Evolutionary conservation across 2,329 filamentous ascomycete species (phyloP), one percentile per base, ranked within the genome.

Genomic region (Rhinocladiella mackenziei): DNA sequence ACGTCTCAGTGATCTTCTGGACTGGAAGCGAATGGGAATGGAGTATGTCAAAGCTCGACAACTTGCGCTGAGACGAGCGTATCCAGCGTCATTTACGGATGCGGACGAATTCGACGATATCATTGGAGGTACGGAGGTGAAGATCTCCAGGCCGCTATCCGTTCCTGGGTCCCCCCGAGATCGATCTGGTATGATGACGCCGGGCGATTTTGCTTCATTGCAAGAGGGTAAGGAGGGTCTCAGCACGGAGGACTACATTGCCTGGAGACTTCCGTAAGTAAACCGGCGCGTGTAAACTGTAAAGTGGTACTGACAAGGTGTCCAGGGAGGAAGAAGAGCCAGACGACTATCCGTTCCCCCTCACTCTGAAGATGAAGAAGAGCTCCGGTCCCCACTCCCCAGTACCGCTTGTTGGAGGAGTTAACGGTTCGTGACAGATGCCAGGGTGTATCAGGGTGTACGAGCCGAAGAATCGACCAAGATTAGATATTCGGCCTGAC

Each of bases 1-100:
- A 73, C 81, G 92, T 35, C 73, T 98, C 42, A 94, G 89, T 61
- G 92, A 98, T 64, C 74, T 98, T 48, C 76, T 98, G 29, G 92
- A 98, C 70, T 98, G 92, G 92, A 97, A 97, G 77, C 80, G 92
- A 37, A 98, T 98, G 92, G 92, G 92, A 15, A 84, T 97, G 83
- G 92, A 98, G 69, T 98, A 98, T 62, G 88, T 96, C 70, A 98
- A 97, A 74, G 92, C 92, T 23, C 81, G 92, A 36, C 92, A 97
- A 66, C 70, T 98, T 60, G 92, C 92, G 17, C 74, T 98, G 53
- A 78, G 92, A 59, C 80, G 92, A 66, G 92, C 92, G 14, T 98
- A 97, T 66, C 91, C 92, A 37, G 75, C 77, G 39, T 91, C 88
- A 2, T 98, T 95, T 64, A 76, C 79, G 33, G 75, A 74, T 31